Percentiles rank a stretch among this genome's conserved stretches.
Conservation (phyloP, 2,329 filamentous ascomycete species). For the Botrytis paeoniae region DNA sequence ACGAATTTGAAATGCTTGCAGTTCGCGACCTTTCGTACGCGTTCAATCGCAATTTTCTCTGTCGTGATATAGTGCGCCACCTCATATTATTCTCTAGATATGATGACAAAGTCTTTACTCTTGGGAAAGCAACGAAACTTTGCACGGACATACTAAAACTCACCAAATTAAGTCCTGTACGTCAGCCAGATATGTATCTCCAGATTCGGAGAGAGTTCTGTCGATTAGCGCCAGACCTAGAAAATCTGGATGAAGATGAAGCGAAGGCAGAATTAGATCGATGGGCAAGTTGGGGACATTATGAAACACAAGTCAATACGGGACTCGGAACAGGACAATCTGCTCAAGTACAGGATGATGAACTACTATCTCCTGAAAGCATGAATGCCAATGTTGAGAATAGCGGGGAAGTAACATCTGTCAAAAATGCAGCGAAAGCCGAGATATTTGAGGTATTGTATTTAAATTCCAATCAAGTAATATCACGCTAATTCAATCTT, state of each 20-base stretch:
- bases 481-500: background rate
- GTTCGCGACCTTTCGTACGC: conserved; percentile 6
- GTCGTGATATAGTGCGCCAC: background rate
- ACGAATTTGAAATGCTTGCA: background rate
- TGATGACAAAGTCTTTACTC: background rate
- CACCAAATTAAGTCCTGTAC: background rate
- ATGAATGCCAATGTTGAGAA: background rate
- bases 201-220: background rate
- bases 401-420: background rate
- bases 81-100: background rate
- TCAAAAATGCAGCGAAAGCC: too few species aligned
- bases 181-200: background rate
- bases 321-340: fast-evolving
- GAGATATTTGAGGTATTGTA: background rate
- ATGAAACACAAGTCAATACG: fast-evolving
- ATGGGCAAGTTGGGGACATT: background rate
- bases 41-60: background rate
- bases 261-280: background rate
- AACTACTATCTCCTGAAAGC: fast-evolving
- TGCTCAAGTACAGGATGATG: too few species aligned
- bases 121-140: background rate
- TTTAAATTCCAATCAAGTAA: fast-evolving
- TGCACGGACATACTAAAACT: background rate
- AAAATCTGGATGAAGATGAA: background rate
- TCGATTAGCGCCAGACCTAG: background rate